These are phyloP conservation scores for Acanthamoeba triangularis DNA, from an alignment of 208 protist species.

Conservation along the genomic window DNA sequence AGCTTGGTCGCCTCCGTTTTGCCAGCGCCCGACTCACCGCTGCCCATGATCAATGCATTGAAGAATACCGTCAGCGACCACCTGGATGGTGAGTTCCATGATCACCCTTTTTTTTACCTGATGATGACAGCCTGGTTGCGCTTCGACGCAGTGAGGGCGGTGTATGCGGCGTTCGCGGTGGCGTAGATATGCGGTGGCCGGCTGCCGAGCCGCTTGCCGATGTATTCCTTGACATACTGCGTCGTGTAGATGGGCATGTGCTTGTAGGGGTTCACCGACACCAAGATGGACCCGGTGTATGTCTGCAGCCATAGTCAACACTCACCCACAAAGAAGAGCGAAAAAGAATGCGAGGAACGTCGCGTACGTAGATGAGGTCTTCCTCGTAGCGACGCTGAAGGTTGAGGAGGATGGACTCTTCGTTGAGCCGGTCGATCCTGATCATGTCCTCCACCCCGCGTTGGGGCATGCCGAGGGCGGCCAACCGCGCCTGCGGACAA, in stretches of 20 bases:
- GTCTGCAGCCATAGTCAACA: conserved; percentile 59
- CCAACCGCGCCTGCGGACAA: neutral
- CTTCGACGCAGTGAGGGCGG: conserved; percentile 75
- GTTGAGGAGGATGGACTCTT: conserved; percentile 81
- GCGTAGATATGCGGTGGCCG: conserved; percentile 86
- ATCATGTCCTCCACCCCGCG: conserved; percentile 85
- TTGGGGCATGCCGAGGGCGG: neutral
- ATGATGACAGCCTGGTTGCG: conserved; percentile 86
- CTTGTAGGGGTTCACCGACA: conserved; percentile 74
- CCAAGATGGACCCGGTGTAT: conserved; percentile 78
- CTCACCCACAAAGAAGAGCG: too few species aligned
- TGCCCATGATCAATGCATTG: neutral
- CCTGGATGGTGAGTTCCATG: neutral
- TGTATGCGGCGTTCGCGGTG: conserved; percentile 82
- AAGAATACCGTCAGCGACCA: too few species aligned
- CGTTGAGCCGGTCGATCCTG: conserved; percentile 67
- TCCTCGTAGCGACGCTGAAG: conserved; percentile 77
- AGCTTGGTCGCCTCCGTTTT: conserved; percentile 92
- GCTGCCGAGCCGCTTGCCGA: conserved; percentile 75
- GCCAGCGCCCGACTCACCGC: conserved; percentile 89
- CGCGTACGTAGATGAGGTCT: conserved; percentile 82
- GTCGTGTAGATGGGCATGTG: conserved; percentile 82
- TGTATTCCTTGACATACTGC: conserved; percentile 84
- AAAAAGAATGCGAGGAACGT: too few species aligned
- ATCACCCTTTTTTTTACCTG: conserved; percentile 47